phyloP scores from a whole-genome alignment of 441 rosid genomes.

The Gossypium trilobum region DNA sequence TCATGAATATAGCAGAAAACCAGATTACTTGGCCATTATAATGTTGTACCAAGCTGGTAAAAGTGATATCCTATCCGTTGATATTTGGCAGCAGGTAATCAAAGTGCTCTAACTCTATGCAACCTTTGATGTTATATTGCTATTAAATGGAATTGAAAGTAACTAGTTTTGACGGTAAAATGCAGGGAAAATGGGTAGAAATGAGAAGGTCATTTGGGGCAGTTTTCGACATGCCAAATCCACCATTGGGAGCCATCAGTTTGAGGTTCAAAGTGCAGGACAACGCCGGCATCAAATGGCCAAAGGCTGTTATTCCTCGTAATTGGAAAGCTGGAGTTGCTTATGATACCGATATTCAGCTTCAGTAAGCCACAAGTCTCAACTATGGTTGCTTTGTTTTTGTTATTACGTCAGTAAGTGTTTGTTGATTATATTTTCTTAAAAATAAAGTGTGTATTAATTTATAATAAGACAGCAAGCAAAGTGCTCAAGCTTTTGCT shows the following conservation, averaged over 20 bases:
- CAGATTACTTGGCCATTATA: constrained; percentile 26
- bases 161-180: not conserved
- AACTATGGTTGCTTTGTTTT: not conserved
- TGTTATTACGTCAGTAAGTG: not conserved
- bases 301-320: constrained; percentile 39
- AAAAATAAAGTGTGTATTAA: not conserved
- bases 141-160: not conserved
- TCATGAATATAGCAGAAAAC: constrained; percentile 57
- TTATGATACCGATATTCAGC: constrained; percentile 48
- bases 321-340: constrained; percentile 57
- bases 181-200: constrained; percentile 50
- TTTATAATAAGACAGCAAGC: not conserved
- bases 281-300: constrained; percentile 38
- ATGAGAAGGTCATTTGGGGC: constrained; percentile 71
- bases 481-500: not conserved
- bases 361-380: constrained; percentile 21
- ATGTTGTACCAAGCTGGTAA: constrained; percentile 45
- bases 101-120: not conserved
- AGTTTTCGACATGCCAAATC: constrained; percentile 50
- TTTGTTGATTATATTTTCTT: not conserved
- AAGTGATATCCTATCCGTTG: constrained; percentile 33
- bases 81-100: constrained; percentile 41
- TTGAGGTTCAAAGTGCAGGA: constrained; percentile 48
- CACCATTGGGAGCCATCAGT: constrained; percentile 41
- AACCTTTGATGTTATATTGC: not conserved